phyloP scores from a whole-genome alignment of 257 asterid genomes.

The Nicotiana otophora region DNA sequence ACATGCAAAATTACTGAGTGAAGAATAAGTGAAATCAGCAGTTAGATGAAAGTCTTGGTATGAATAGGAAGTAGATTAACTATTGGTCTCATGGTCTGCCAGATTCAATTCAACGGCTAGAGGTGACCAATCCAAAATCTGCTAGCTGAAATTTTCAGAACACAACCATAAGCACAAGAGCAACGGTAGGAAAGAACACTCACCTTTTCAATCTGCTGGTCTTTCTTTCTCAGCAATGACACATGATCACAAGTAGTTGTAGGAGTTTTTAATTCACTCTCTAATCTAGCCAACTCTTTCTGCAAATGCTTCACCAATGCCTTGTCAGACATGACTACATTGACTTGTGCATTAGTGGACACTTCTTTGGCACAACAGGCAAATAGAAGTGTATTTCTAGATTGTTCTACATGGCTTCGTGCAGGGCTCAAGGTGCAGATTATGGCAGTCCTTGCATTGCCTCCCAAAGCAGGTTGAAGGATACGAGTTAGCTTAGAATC shows the following conservation, averaged over 20 bases:
- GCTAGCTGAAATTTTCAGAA: background rate
- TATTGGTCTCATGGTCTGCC: background rate
- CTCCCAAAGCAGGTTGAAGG: conserved; percentile 96
- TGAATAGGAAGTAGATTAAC: background rate
- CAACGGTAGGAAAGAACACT: conserved; percentile 8
- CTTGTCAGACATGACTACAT: conserved; percentile 99
- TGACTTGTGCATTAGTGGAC: conserved; percentile 94
- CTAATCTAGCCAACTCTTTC: conserved; percentile 94
- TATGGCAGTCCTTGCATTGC: conserved; percentile 98
- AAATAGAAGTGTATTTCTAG: conserved; percentile 91
- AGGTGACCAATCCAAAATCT: background rate
- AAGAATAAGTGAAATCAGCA: background rate
- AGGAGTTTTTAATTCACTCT: conserved; percentile 78
- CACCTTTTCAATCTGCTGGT: conserved; percentile 84
- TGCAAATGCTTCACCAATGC: conserved; percentile 98
- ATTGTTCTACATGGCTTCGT: conserved; percentile 95
- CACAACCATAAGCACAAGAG: background rate
- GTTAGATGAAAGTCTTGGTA: background rate
- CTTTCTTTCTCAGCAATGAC: conserved; percentile 75
- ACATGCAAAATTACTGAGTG: background rate
- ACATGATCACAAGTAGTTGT: conserved; percentile 67
- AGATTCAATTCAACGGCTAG: background rate
- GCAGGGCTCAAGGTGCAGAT: conserved; percentile 97
- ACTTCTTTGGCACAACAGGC: conserved; percentile 99
- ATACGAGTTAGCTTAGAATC: conserved; percentile 98